Evolutionary conservation across 2,329 filamentous ascomycete genomes (phyloP).

Genomic region (Colletotrichum tanaceti): DNA sequence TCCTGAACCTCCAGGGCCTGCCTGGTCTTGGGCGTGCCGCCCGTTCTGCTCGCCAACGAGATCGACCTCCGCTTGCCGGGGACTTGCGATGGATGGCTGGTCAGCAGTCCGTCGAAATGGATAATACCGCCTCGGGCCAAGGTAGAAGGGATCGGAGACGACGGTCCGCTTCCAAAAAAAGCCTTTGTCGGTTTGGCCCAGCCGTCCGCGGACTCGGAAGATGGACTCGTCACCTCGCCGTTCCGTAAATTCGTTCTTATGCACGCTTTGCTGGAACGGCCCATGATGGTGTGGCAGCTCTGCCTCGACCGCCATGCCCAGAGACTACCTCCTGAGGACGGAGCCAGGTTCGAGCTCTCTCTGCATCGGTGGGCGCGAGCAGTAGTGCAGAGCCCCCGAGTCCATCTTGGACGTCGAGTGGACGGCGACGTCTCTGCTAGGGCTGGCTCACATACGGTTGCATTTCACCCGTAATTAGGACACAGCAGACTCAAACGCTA

Average conservation of each 20-base stretch:
- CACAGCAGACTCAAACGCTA: not conserved
- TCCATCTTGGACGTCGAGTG: slow-evolving; percentile 17
- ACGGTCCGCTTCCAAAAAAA: slow-evolving; percentile 9
- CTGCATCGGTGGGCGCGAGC: slow-evolving; percentile 22
- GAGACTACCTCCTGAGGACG: not conserved
- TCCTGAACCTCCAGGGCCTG: slow-evolving; percentile 28
- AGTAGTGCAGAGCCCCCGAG: slow-evolving; percentile 17
- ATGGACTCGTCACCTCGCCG: not conserved
- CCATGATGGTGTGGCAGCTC: slow-evolving; percentile 13
- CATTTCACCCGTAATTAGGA: slow-evolving; percentile 12
- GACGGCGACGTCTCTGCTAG: slow-evolving; percentile 18
- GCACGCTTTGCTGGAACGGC: slow-evolving; percentile 15
- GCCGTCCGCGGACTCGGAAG: not conserved
- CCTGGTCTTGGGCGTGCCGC: slow-evolving; percentile 23
- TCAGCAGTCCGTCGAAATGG: not conserved
- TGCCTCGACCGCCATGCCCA: not conserved
- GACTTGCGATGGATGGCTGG: slow-evolving; percentile 14
- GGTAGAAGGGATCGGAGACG: not conserved
- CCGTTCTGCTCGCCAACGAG: slow-evolving; percentile 12
- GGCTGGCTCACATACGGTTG: slow-evolving; percentile 8
- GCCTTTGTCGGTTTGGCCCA: slow-evolving; percentile 6
- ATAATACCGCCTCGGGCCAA: not conserved
- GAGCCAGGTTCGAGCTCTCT: slow-evolving; percentile 12
- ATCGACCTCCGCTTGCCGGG: slow-evolving; percentile 6
- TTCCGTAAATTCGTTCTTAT: slow-evolving; percentile 22